phyloP scores from a whole-genome alignment of 495 filamentous ascomycete species.

The Staphylotrichum longicolle region DNA sequence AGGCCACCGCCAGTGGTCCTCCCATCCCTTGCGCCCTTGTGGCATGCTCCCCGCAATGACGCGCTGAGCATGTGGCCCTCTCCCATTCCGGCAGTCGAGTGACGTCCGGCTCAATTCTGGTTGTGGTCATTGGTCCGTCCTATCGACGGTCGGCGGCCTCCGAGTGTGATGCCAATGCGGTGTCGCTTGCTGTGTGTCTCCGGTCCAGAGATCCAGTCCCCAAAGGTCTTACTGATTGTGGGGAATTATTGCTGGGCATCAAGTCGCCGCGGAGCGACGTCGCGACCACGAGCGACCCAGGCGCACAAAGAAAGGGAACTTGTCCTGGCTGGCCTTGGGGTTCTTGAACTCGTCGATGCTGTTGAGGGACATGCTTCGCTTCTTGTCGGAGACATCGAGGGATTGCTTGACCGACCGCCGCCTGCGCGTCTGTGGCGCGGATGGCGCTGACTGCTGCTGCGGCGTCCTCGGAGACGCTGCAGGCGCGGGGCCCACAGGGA shows the following conservation, averaged over 20 bases:
- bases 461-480: not conserved
- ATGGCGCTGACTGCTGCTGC: not conserved
- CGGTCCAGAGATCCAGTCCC: too few species aligned
- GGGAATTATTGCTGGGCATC: too few species aligned
- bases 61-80: constrained; percentile 1
- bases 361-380: constrained; percentile 26
- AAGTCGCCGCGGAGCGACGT: constrained; percentile 18
- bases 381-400: constrained; percentile 10
- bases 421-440: not conserved
- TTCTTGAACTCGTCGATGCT: constrained; percentile 26
- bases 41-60: constrained; percentile 5
- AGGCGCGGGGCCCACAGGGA: not conserved
- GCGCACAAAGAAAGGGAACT: constrained; percentile 22
- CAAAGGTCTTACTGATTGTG: too few species aligned
- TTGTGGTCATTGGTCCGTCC: not conserved
- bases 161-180: too few species aligned
- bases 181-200: too few species aligned
- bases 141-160: not conserved
- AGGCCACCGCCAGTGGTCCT: not conserved
- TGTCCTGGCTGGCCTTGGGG: constrained; percentile 16
- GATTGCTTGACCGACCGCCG: constrained; percentile 13
- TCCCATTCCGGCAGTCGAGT: too few species aligned
- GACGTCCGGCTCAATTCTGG: too few species aligned
- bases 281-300: constrained; percentile 30
- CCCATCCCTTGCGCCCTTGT: constrained; percentile 8